Conservation (phyloP, 2,329 filamentous ascomycete species). For the Scedosporium apiospermum region DNA sequence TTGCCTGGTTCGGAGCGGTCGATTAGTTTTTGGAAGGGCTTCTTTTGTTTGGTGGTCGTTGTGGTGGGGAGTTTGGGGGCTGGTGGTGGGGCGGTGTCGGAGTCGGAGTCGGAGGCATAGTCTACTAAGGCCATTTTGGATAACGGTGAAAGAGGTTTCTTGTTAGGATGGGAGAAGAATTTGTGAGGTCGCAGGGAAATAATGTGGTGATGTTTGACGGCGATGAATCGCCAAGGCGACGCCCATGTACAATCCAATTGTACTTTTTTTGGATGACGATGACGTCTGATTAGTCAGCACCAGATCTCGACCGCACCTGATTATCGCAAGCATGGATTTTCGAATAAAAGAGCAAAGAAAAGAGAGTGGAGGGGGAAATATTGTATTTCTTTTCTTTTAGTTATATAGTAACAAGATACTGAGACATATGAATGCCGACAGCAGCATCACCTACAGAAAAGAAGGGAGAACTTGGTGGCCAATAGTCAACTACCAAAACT, state of each 20-base stretch:
- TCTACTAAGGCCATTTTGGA: constrained; percentile 65
- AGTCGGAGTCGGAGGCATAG: constrained; percentile 67
- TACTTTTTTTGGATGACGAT: neutral
- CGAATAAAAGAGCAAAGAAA: neutral
- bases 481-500: no score
- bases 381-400: no score
- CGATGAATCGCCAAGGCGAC: no score
- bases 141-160: neutral
- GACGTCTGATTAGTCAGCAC: neutral
- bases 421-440: neutral
- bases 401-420: no score
- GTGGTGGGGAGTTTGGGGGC: constrained; percentile 20
- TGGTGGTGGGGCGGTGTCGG: constrained; percentile 19
- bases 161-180: no score
- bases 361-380: neutral
- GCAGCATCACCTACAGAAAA: neutral
- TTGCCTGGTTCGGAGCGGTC: constrained; percentile 56
- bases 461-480: no score
- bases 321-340: no score
- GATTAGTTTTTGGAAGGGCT: constrained; percentile 69
- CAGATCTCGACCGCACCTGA: no score
- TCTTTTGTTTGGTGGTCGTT: constrained; percentile 34
- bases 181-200: no score
- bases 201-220: no score
- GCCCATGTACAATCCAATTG: no score